Conservation (phyloP, 805 yeast species). For the Wickerhamomyces bisporus region DNA sequence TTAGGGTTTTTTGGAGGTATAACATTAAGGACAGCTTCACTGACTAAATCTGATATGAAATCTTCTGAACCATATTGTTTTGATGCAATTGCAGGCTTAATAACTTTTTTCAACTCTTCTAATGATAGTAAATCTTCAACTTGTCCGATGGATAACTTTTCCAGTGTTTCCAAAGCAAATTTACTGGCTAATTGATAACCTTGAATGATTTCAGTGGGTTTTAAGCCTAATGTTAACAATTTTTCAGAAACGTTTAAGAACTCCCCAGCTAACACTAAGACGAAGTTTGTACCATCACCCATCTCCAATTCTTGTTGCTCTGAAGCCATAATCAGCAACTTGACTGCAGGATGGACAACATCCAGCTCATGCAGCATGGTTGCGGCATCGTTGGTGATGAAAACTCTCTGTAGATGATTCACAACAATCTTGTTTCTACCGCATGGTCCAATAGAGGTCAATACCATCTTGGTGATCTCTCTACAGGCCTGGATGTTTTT, state of each 20-base stretch:
- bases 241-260: slow-evolving; percentile 82
- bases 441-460: slow-evolving; percentile 95
- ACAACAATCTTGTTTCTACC: slow-evolving; percentile 96
- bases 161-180: slow-evolving; percentile 65
- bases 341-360: slow-evolving; percentile 96
- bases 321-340: slow-evolving; percentile 91
- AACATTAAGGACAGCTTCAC: slow-evolving; percentile 78
- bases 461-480: slow-evolving; percentile 85
- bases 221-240: slow-evolving; percentile 75
- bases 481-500: slow-evolving; percentile 93
- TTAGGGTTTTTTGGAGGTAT: slow-evolving; percentile 61
- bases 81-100: slow-evolving; percentile 85
- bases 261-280: slow-evolving; percentile 90
- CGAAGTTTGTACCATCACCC: slow-evolving; percentile 95
- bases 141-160: slow-evolving; percentile 54
- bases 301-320: slow-evolving; percentile 95
- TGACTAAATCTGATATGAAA: slow-evolving; percentile 66
- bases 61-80: slow-evolving; percentile 91
- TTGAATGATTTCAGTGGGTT: slow-evolving; percentile 87
- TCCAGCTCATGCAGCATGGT: slow-evolving; percentile 92
- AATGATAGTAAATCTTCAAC: slow-evolving; percentile 53
- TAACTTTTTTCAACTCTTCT: slow-evolving; percentile 59
- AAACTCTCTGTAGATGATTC: slow-evolving; percentile 77
- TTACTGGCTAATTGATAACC: slow-evolving; percentile 88
- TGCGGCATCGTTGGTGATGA: slow-evolving; percentile 96